Percentiles rank a stretch among this genome's conserved stretches.
Conservation (phyloP, 768 basidiomycete species). For the Suillus spraguei region DNA sequence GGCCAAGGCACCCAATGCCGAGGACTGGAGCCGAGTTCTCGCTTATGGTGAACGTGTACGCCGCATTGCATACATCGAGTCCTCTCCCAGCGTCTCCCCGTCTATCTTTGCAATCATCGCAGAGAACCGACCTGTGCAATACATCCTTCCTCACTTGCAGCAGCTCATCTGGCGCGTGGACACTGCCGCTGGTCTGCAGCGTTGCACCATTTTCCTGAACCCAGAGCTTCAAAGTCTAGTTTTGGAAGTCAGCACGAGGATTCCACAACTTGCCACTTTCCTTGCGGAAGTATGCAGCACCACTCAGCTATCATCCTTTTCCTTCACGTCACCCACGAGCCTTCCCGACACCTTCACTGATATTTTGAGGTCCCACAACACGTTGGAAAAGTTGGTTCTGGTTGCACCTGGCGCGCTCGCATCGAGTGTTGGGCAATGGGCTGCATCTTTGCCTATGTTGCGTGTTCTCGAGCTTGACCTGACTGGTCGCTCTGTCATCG, state of each 20-base stretch:
- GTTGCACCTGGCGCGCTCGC: conserved; percentile 77
- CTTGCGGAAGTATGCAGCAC: conserved; percentile 65
- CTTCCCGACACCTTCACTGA: conserved; percentile 75
- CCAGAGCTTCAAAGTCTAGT: conserved; percentile 62
- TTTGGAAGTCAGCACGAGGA: conserved; percentile 60
- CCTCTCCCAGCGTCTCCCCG: conserved; percentile 60
- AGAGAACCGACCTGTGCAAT: conserved; percentile 60
- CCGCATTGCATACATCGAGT: conserved; percentile 71
- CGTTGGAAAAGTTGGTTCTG: conserved; percentile 61
- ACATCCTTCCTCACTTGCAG: conserved; percentile 70
- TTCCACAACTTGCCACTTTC: conserved; percentile 62
- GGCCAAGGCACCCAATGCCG: conserved; percentile 61
- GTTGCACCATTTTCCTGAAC: conserved; percentile 64
- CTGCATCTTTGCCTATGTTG: conserved; percentile 62
- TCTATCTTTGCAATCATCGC: conserved; percentile 70
- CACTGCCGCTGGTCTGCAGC: conserved; percentile 64
- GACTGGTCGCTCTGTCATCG: conserved; percentile 63
- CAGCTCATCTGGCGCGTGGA: conserved; percentile 76
- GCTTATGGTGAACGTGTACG: conserved; percentile 69
- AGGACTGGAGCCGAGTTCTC: conserved; percentile 71
- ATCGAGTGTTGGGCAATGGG: conserved; percentile 73
- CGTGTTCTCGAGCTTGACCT: conserved; percentile 72
- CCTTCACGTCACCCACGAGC: conserved; percentile 68
- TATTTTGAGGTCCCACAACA: conserved; percentile 58
- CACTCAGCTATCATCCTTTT: conserved; percentile 65